phyloP scores from a whole-genome alignment of 441 rosid genomes.

The Metrosideros polymorpha region DNA sequence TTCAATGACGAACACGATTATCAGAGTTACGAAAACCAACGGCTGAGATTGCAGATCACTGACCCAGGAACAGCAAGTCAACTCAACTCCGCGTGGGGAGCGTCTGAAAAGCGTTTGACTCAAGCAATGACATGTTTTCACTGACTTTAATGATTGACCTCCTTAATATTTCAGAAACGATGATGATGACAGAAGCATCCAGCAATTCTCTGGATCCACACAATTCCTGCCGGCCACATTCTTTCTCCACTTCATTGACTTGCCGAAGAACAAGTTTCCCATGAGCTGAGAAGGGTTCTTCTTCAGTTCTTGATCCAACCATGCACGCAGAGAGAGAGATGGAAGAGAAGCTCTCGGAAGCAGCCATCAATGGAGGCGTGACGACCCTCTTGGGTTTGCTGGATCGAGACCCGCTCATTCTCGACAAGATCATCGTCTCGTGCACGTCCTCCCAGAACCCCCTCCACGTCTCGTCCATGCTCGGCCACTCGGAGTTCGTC shows the following conservation, averaged over 20 bases:
- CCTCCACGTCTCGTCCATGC: constrained; percentile 17
- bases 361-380: not conserved
- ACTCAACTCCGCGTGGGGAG: not conserved
- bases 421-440: not conserved
- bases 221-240: not conserved
- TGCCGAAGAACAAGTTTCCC: not conserved
- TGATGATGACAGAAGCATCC: not conserved
- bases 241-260: not conserved
- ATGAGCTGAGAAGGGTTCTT: not conserved
- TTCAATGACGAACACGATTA: not conserved
- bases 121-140: not conserved
- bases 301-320: not conserved
- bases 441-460: constrained; percentile 10
- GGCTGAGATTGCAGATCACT: not conserved
- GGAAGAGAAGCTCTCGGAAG: not conserved
- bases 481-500: constrained; percentile 21
- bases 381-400: not conserved
- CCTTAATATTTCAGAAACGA: not conserved
- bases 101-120: not conserved
- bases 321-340: not conserved
- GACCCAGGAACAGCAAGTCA: not conserved
- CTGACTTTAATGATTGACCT: not conserved
- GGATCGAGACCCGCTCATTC: not conserved
- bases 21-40: not conserved
- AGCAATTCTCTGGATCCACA: not conserved